Evolutionary conservation across 2,329 filamentous ascomycete species (phyloP), one percentile per base, ranked within the genome.

Genomic region (Botrytis byssoidea): DNA sequence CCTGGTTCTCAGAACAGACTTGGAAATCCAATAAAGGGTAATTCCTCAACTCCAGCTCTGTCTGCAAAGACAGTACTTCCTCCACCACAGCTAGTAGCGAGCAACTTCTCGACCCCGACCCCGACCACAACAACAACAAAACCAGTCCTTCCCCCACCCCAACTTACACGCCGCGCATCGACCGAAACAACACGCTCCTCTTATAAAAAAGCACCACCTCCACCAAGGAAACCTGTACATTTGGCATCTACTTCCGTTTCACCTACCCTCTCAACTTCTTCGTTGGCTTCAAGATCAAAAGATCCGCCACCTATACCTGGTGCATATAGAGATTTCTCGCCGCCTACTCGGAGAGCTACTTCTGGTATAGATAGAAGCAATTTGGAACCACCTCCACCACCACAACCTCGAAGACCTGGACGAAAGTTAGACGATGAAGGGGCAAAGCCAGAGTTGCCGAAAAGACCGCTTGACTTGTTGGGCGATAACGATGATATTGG

Each of bases 161-260:
- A 77, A 66, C 70, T 70, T 18, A 75, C 76, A 68, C 78, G 79
- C 57, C 77, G 77, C 61, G 68, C 77, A 51, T 79, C 80, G 29
- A 77, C 74, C 64, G 78, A 80, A 20, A 79, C 78, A 32, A 78
- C 74, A n/a, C 76, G 73, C 40, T 79, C 79, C 1, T 71, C 75
- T 25, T 76, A 77, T 14, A 79, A 79, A 55, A 81, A 79, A 73
- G 76, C 76, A 6, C 74, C 79, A n/a, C 81, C 81, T 44, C 81
- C 29, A 16, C 71, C 80, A 1, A 74, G 76, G 40, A 82, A 82
- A 73, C 81, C 81, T 25, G 68, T 79, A 10, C 80, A 82, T 73
- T 77, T 82, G 22, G 77, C 77, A 42, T 74, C 76, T 9, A 76
- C 77, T 20, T 57, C 66, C 14, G 66, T 69, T 42, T 69, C 66